Percentiles rank a stretch among this genome's conserved stretches.
Evolutionary conservation across 176 grass and related monocot genomes (phyloP).

Genomic region (Aegilops umbellulata): DNA sequence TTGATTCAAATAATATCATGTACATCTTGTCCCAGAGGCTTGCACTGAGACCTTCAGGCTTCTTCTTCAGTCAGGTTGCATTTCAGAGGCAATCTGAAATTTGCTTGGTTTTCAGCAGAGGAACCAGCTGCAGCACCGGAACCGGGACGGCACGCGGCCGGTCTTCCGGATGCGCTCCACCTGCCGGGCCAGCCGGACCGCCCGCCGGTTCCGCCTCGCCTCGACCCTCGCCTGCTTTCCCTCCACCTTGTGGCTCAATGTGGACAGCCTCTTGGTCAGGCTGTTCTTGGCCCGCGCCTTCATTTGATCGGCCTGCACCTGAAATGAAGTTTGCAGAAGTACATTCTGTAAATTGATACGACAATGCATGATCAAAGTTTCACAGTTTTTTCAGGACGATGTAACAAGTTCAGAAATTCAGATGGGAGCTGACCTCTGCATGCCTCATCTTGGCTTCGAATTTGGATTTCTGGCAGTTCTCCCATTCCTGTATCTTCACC

Average conservation of each 20-base stretch:
- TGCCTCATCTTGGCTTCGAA: conserved; percentile 63
- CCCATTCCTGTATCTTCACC: conserved; percentile 78
- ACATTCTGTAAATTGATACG: not conserved
- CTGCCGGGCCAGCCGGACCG: conserved; percentile 49
- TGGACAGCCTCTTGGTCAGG: conserved; percentile 44
- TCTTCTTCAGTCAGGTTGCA: not conserved
- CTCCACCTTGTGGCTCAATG: conserved; percentile 45
- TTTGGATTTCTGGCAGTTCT: conserved; percentile 65
- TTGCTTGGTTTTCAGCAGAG: not conserved
- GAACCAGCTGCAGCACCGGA: conserved; percentile 78
- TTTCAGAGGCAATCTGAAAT: not conserved
- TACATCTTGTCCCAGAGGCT: not conserved
- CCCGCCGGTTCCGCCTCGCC: conserved; percentile 51
- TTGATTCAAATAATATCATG: conserved; percentile 27
- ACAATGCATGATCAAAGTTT: not conserved
- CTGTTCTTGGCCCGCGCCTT: conserved; percentile 57
- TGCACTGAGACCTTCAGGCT: not conserved
- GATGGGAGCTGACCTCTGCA: conserved; percentile 51
- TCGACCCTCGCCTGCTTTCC: conserved; percentile 65
- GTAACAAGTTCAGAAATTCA: not conserved
- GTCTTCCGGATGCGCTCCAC: conserved; percentile 69
- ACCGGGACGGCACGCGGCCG: conserved; percentile 40
- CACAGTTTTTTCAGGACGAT: not conserved
- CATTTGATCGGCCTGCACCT: conserved; percentile 71
- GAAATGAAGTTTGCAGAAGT: not conserved